phyloP scores from a whole-genome alignment of 2,329 filamentous ascomycete genomes.

The Mycosphaerella arachidis region DNA sequence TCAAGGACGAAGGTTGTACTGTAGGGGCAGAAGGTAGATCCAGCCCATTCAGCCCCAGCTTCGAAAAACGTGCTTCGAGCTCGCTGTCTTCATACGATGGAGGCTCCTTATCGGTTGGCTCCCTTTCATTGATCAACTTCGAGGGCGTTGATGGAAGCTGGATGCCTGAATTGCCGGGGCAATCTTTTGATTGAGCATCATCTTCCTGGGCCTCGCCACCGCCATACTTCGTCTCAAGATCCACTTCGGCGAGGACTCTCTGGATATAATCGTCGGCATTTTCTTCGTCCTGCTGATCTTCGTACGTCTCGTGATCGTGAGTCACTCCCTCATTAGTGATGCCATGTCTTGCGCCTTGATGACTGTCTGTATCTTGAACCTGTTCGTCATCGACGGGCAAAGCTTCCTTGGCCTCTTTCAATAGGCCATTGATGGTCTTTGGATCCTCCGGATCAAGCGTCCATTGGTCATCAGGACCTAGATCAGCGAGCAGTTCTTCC shows the following conservation, averaged over 20 bases:
- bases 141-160: conserved; percentile 33
- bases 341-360: background rate
- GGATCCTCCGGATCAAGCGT: conserved; percentile 38
- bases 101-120: conserved; percentile 19
- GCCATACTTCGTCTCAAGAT: conserved; percentile 41
- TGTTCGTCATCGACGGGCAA: conserved; percentile 32
- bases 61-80: conserved; percentile 43
- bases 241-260: conserved; percentile 44
- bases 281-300: conserved; percentile 33
- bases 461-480: conserved; percentile 39
- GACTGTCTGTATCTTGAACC: background rate
- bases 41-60: conserved; percentile 39
- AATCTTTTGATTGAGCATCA: conserved; percentile 9
- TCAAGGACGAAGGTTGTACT: conserved; percentile 35
- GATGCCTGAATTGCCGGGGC: conserved; percentile 3
- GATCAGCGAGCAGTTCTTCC: conserved; percentile 44
- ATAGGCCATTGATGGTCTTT: conserved; percentile 37
- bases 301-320: conserved; percentile 11
- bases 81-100: conserved; percentile 39
- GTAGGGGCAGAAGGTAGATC: conserved; percentile 46
- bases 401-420: conserved; percentile 40
- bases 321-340: conserved; percentile 10
- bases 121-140: conserved; percentile 16
- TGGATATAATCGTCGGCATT: conserved; percentile 46
- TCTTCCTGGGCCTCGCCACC: conserved; percentile 1